Evolutionary conservation across 2,329 filamentous ascomycete species (phyloP).

Genomic region (Fusarium sp.): DNA sequence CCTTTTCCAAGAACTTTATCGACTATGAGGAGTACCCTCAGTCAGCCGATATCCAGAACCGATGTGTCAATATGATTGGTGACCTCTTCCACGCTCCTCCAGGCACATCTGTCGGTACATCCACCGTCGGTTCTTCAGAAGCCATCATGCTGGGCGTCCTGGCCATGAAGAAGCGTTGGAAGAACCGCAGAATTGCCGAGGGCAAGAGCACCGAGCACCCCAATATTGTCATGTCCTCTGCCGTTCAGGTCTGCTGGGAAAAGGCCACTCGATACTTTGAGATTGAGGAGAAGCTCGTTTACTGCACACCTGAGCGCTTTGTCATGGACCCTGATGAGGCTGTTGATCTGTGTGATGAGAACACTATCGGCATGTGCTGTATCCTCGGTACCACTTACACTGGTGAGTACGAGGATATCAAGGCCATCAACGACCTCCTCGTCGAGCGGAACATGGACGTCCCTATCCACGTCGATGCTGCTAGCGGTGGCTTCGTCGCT

Average conservation of each 20-base stretch:
- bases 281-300: conserved; percentile 86
- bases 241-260: conserved; percentile 98
- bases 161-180: conserved; percentile 96
- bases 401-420: conserved; percentile 94
- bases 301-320: conserved; percentile 70
- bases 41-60: conserved; percentile 88
- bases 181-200: conserved; percentile 83
- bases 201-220: conserved; percentile 85
- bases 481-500: conserved; percentile 91
- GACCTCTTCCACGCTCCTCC: conserved; percentile 86
- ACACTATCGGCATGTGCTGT: conserved; percentile 89
- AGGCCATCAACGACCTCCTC: conserved; percentile 90
- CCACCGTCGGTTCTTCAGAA: conserved; percentile 89
- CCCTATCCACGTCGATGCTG: conserved; percentile 94
- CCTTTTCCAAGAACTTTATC: conserved; percentile 95
- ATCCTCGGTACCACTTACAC: conserved; percentile 96
- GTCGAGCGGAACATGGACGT: conserved; percentile 79
- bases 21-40: conserved; percentile 89
- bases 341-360: conserved; percentile 72
- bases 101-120: conserved; percentile 82
- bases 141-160: conserved; percentile 85
- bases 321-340: conserved; percentile 73
- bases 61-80: conserved; percentile 91
- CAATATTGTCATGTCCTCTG: conserved; percentile 95
- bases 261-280: conserved; percentile 93